A percentile compares a stretch with the other conserved stretches of the same genome.
phyloP scores from a whole-genome alignment of 1,139 yeast genomes.

The Saccharomyces hybrid region DNA sequence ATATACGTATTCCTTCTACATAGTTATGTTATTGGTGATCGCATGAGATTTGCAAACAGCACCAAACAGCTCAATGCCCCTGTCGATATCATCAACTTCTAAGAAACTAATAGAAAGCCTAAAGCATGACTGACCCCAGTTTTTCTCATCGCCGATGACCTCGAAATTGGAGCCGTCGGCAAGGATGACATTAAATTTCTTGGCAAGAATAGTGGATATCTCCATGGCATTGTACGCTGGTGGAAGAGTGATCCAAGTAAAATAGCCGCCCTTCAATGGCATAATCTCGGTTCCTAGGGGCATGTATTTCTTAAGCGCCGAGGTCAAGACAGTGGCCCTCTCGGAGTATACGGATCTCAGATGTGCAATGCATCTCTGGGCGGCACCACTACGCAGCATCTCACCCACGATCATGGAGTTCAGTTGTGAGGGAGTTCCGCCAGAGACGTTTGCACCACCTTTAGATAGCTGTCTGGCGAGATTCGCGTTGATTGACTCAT shows the following conservation, averaged over 20 bases:
- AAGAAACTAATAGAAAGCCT: slow-evolving; percentile 59
- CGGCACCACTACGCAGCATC: slow-evolving; percentile 44
- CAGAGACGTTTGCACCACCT: slow-evolving; percentile 81
- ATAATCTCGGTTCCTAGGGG: slow-evolving; percentile 47
- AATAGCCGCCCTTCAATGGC: slow-evolving; percentile 85
- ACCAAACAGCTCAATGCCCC: slow-evolving; percentile 65
- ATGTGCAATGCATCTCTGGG: slow-evolving; percentile 43
- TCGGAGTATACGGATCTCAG: slow-evolving; percentile 42
- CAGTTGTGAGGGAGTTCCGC: slow-evolving; percentile 83
- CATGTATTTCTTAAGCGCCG: slow-evolving; percentile 40
- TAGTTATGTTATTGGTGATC: slow-evolving; percentile 1
- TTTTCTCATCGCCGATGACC: slow-evolving; percentile 49
- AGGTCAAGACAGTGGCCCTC: slow-evolving; percentile 42
- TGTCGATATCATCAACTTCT: slow-evolving; percentile 41
- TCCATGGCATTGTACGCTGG: slow-evolving; percentile 40
- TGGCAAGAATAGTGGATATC: slow-evolving; percentile 39
- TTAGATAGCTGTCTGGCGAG: slow-evolving; percentile 57
- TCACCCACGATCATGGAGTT: slow-evolving; percentile 64
- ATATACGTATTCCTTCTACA: not conserved
- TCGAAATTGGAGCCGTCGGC: slow-evolving; percentile 76
- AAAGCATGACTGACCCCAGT: slow-evolving; percentile 56
- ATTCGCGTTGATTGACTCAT: slow-evolving; percentile 54
- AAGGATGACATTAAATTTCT: slow-evolving; percentile 46
- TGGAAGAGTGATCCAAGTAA: slow-evolving; percentile 72
- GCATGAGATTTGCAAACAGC: slow-evolving; percentile 35